A percentile compares a stretch with the other conserved stretches of the same genome.
Conservation (phyloP, 805 yeast genomes). For the Zygoascus bituminiphila region DNA sequence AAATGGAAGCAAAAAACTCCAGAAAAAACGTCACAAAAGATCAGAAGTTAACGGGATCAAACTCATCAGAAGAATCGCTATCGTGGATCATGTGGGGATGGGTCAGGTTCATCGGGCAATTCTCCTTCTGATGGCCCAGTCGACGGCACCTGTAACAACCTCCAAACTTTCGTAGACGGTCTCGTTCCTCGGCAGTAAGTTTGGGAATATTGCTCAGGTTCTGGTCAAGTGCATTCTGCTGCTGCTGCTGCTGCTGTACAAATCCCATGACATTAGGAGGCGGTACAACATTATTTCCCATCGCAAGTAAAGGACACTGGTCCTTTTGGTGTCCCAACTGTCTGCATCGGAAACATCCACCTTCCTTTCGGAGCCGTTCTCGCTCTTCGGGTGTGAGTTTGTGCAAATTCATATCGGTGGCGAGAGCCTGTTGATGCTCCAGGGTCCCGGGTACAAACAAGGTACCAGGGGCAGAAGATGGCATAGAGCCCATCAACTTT, state of each 20-base stretch:
- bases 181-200: conserved; percentile 3
- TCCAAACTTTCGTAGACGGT: conserved; percentile 1
- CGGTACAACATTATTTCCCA: conserved; percentile 3
- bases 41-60: neutral
- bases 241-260: neutral
- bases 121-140: conserved; percentile 5
- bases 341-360: conserved; percentile 5
- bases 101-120: conserved; percentile 3
- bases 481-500: neutral
- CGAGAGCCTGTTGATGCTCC: neutral
- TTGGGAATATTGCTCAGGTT: conserved; percentile 1
- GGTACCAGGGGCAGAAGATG: neutral
- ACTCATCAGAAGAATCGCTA: neutral
- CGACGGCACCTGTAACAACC: conserved; percentile 6
- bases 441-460: neutral
- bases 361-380: neutral
- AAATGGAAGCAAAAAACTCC: too few species aligned
- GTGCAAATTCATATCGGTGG: neutral
- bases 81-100: neutral
- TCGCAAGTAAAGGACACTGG: neutral
- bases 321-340: conserved; percentile 5
- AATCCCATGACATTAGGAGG: neutral
- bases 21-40: too few species aligned
- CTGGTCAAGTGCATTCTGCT: neutral
- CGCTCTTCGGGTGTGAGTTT: conserved; percentile 5